Conservation (phyloP, 345 rosid species). For the Sisymbrium altissimum region DNA sequence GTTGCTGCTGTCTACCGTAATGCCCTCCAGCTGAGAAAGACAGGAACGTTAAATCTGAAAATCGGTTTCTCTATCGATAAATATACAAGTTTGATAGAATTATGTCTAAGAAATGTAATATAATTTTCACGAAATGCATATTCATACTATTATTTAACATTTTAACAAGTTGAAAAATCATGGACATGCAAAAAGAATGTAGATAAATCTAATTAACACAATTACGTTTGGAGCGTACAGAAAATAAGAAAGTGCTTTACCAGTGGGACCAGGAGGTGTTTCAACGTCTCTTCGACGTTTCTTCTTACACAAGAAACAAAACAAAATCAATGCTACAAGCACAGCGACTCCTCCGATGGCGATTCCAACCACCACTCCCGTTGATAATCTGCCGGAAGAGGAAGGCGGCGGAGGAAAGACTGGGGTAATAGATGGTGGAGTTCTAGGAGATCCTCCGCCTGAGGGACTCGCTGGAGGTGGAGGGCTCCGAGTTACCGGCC, state of each 20-base stretch:
- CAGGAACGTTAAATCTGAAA: neutral
- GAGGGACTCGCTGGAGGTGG: conserved; percentile 24
- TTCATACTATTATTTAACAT: neutral
- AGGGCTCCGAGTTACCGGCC: conserved; percentile 23
- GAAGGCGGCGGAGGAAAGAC: conserved; percentile 32
- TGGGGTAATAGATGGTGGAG: conserved; percentile 19
- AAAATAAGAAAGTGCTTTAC: no score
- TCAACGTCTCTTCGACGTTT: conserved; percentile 46
- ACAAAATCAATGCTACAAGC: conserved; percentile 38
- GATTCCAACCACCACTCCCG: conserved; percentile 55
- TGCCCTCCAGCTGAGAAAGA: conserved; percentile 43
- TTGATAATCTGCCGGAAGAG: conserved; percentile 28
- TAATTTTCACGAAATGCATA: neutral
- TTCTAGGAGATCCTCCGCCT: neutral
- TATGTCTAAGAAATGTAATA: neutral
- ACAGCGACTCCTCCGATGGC: conserved; percentile 56
- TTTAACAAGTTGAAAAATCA: no score
- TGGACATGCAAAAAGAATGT: neutral
- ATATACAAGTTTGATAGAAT: no score
- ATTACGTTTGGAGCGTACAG: no score
- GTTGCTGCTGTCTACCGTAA: conserved; percentile 57
- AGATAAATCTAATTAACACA: neutral
- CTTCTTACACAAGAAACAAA: conserved; percentile 51
- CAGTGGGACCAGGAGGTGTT: conserved; percentile 28
- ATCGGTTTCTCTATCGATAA: neutral